Evolutionary conservation across 139 green algal species (phyloP), one percentile per base, ranked within the genome.

Genomic region (Pleodorina starrii): DNA sequence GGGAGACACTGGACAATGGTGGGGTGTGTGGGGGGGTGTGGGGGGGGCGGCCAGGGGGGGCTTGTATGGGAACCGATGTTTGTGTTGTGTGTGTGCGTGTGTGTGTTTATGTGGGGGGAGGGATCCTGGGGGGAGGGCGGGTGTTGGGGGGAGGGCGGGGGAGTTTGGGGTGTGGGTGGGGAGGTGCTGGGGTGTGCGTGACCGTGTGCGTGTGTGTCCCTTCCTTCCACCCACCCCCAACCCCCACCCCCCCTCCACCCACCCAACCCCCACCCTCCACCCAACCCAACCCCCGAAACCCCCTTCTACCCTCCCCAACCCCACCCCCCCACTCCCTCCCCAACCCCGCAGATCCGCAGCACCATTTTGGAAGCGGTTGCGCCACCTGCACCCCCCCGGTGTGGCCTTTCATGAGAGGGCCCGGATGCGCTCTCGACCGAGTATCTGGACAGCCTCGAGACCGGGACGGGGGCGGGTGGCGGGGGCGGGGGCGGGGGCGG

Each of bases 1-100:
- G 40, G 3, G 90, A 94, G 48, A 86, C 91, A 40, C 86, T 97
- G 54, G 92, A 95, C 6, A 78, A 68, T n/a, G 44, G 82, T 88
- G 66, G 27, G 83, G 19, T 38, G 57, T 71, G 12, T 25, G 16
- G 27, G 21, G 59, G 59, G 23, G 25, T 17, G 60, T 35, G 50
- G 32, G 17, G 36, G 48, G n/a, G n/a, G 14, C 14, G 14, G 14
- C 14, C 14, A 17, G 14, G 14, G 51, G 14, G 51, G 17, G 14
- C 51, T 60, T 60, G 51, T 60, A 60, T 27, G 17, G 51, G 17
- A 60, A 27, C 51, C 14, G 17, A 14, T 60, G 14, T 27, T 25
- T 60, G 50, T 25, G 14, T 60, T 14, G n/a, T 51, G 5, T 23
- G 77, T 23, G 21, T 23, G 25, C 43, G 32, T 16, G 35, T 16